Evolutionary conservation across 2,329 filamentous ascomycete genomes (phyloP), one percentile per base, ranked within the genome.

Genomic region (Scedosporium aurantiacum): DNA sequence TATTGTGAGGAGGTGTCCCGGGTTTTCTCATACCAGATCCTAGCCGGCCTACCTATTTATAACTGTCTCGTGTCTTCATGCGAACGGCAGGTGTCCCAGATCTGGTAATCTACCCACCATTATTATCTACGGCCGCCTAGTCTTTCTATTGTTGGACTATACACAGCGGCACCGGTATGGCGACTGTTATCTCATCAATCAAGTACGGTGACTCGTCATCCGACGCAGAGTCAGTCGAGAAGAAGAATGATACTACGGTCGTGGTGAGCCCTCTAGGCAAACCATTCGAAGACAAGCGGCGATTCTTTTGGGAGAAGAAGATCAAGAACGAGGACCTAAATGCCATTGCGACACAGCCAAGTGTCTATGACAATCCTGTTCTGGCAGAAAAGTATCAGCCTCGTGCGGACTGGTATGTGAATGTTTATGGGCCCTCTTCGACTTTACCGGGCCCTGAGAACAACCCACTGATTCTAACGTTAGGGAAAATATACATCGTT

Each of bases 401-500:
- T 1, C 63, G 65, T 4, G 10, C 63, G 41, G 64, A 67, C 52
- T 70, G 68, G 68, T 67, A 52, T 5, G n/a, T n/a, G n/a, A n/a
- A n/a, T n/a, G n/a, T n/a, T n/a, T n/a, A n/a, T n/a, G n/a, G n/a
- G n/a, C n/a, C n/a, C n/a, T n/a, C n/a, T n/a, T n/a, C n/a, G n/a
- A n/a, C n/a, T n/a, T n/a, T n/a, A n/a, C n/a, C n/a, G n/a, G n/a
- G n/a, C n/a, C n/a, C n/a, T n/a, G n/a, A n/a, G n/a, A n/a, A n/a
- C n/a, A n/a, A n/a, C n/a, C n/a, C n/a, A n/a, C n/a, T n/a, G n/a
- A n/a, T n/a, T 23, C 18, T 28, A 23, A 23, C n/a, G 5, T 32
- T 16, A 69, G 73, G 72, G 74, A 77, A 57, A 77, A 77, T 28
- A 56, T 68, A 1, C 76, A 81, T 65, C 73, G 77, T 0, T 82